Evolutionary conservation across 1,139 yeast species (phyloP).

Genomic region (Saccharomyces pastorianus): DNA sequence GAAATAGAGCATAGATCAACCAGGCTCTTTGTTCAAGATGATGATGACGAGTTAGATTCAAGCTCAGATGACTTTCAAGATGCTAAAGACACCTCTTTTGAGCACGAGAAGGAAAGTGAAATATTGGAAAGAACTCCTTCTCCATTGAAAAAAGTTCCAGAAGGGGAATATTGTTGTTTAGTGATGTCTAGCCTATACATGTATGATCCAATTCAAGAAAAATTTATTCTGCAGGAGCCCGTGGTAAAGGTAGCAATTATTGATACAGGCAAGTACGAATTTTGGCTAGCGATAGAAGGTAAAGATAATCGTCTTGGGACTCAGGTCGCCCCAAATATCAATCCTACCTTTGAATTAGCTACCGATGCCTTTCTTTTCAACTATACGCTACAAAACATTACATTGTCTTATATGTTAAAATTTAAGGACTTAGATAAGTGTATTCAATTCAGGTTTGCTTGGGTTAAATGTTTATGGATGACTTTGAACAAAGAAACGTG

Average conservation of each 20-base stretch:
- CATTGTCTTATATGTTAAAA: slow-evolving; percentile 56
- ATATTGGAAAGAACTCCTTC: slow-evolving; percentile 4
- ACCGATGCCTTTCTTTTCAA: slow-evolving; percentile 60
- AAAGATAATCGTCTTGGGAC: slow-evolving; percentile 36
- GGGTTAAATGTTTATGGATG: slow-evolving; percentile 58
- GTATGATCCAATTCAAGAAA: slow-evolving; percentile 47
- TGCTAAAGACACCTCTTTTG: slow-evolving; percentile 5
- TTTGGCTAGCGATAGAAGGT: slow-evolving; percentile 41
- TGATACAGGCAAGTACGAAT: slow-evolving; percentile 47
- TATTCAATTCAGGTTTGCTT: slow-evolving; percentile 43
- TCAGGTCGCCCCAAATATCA: slow-evolving; percentile 43
- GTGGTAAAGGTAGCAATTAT: slow-evolving; percentile 35
- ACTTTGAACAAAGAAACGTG: slow-evolving; percentile 45
- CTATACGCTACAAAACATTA: slow-evolving; percentile 35
- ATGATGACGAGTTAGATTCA: slow-evolving; percentile 14
- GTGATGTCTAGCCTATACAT: slow-evolving; percentile 41
- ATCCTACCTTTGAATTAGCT: slow-evolving; percentile 58
- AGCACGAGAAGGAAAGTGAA: background rate
- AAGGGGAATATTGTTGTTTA: slow-evolving; percentile 19
- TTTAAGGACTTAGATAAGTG: slow-evolving; percentile 40
- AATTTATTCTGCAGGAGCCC: slow-evolving; percentile 41
- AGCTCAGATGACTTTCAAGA: slow-evolving; percentile 14
- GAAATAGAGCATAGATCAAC: slow-evolving; percentile 38
- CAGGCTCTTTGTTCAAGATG: slow-evolving; percentile 10
- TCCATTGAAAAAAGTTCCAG: slow-evolving; percentile 10